phyloP scores from a whole-genome alignment of 1,139 yeast species.

The Zygotorulaspora mrakii region DNA sequence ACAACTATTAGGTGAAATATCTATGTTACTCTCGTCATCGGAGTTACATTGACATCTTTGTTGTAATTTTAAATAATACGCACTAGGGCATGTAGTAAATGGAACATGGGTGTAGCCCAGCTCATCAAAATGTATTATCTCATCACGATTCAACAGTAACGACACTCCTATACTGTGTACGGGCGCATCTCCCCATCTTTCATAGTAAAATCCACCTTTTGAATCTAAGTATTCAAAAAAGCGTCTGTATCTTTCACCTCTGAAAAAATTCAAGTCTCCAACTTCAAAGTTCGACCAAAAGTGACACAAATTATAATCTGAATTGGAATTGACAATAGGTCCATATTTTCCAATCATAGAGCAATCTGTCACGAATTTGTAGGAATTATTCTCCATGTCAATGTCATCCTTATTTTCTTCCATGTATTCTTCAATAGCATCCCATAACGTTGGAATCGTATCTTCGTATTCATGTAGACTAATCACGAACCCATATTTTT shows the following conservation, averaged over 20 bases:
- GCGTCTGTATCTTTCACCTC: slow-evolving; percentile 64
- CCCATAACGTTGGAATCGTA: slow-evolving; percentile 84
- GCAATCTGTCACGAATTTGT: slow-evolving; percentile 65
- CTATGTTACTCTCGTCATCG: slow-evolving; percentile 49
- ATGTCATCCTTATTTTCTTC: slow-evolving; percentile 51
- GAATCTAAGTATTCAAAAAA: slow-evolving; percentile 67
- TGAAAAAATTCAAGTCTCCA: slow-evolving; percentile 73
- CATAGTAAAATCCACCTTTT: slow-evolving; percentile 83
- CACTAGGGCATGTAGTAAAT: slow-evolving; percentile 73
- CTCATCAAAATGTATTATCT: slow-evolving; percentile 86
- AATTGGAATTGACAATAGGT: slow-evolving; percentile 38
- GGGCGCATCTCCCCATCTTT: slow-evolving; percentile 98
- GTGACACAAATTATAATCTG: slow-evolving; percentile 81
- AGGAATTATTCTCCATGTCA: slow-evolving; percentile 64
- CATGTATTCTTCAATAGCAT: slow-evolving; percentile 64
- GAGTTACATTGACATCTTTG: slow-evolving; percentile 70
- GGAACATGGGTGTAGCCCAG: slow-evolving; percentile 86
- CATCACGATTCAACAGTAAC: slow-evolving; percentile 59
- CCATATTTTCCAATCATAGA: slow-evolving; percentile 37
- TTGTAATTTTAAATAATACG: slow-evolving; percentile 45
- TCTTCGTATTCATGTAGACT: slow-evolving; percentile 72
- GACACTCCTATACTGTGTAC: slow-evolving; percentile 80
- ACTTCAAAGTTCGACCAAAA: slow-evolving; percentile 96
- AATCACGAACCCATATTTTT: slow-evolving; percentile 84
- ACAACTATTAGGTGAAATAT: slow-evolving; percentile 64